Evolutionary conservation across 164 flowering plant species (phyloP).

Genomic region (Umbellularia californica): DNA sequence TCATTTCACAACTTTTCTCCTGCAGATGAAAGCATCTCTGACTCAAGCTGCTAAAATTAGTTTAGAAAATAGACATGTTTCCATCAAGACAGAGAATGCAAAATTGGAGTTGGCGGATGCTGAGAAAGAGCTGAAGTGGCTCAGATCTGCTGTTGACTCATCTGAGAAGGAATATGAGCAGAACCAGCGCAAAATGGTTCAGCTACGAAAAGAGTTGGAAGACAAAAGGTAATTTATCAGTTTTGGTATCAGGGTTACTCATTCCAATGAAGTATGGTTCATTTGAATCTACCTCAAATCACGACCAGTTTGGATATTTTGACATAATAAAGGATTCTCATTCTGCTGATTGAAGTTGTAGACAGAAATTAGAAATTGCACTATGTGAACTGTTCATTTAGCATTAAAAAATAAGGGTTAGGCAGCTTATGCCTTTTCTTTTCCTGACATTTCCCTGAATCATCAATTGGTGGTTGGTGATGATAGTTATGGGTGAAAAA

Average conservation of each 20-base stretch:
- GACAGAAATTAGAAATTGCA: no score
- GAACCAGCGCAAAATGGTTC: slow-evolving; percentile 47
- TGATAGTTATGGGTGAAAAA: no score
- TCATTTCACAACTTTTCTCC: neutral
- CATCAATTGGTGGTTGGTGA: no score
- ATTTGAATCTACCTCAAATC: neutral
- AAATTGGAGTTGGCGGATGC: slow-evolving; percentile 78
- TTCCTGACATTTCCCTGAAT: no score
- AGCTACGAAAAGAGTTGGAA: slow-evolving; percentile 47
- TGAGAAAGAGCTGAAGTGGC: slow-evolving; percentile 92
- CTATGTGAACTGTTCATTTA: no score
- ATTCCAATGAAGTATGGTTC: neutral
- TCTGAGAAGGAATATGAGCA: slow-evolving; percentile 92
- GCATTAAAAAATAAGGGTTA: no score
- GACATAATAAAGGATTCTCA: no score
- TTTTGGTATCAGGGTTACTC: neutral
- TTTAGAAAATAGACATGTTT: slow-evolving; percentile 62
- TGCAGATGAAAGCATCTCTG: slow-evolving; percentile 66
- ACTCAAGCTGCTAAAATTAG: slow-evolving; percentile 51
- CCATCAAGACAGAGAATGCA: slow-evolving; percentile 53
- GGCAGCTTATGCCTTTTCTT: no score
- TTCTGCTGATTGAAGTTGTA: no score
- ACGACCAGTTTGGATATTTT: neutral
- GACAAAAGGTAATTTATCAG: slow-evolving; percentile 52
- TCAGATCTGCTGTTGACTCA: slow-evolving; percentile 57